Conservation (phyloP, 2,329 filamentous ascomycete species). For the Stagonosporopsis cucurbitacearum region DNA sequence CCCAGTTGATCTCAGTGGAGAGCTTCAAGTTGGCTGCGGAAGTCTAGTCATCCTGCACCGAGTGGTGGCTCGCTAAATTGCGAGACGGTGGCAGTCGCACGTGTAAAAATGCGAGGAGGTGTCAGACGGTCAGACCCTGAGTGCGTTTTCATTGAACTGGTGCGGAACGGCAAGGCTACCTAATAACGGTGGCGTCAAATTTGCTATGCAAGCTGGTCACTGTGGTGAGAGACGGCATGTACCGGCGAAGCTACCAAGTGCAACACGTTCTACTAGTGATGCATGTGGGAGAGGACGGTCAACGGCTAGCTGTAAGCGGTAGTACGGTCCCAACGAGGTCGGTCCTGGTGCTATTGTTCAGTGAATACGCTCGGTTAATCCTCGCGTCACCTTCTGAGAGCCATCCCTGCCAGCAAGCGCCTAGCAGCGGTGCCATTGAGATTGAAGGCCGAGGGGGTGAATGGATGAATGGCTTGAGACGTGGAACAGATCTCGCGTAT, state of each 20-base stretch:
- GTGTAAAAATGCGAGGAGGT: not conserved
- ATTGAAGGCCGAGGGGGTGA: not conserved
- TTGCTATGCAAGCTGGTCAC: conserved; percentile 3
- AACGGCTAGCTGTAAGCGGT: conserved; percentile 22
- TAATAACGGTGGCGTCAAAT: not conserved
- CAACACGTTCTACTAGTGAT: conserved; percentile 4
- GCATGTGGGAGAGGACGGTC: not conserved
- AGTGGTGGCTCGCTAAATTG: not conserved
- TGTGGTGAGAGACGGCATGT: not conserved
- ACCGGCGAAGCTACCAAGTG: not conserved
- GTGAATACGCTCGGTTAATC: conserved; percentile 8
- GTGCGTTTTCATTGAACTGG: conserved; percentile 1
- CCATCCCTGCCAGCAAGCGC: not conserved
- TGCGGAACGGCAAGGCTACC: conserved; percentile 6
- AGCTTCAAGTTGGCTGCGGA: conserved; percentile 1
- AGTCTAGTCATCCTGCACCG: conserved; percentile 1
- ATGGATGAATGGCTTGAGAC: not conserved
- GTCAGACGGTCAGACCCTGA: conserved; percentile 4
- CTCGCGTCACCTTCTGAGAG: conserved; percentile 32
- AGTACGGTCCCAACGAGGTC: conserved; percentile 19
- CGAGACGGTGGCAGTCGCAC: conserved; percentile 5
- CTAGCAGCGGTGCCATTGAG: not conserved
- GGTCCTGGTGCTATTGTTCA: conserved; percentile 13
- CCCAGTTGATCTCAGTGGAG: not conserved
- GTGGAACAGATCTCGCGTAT: not conserved